These are phyloP conservation scores for Penstemon eatonii DNA, from an alignment of 257 asterid species.

Conservation along the genomic window DNA sequence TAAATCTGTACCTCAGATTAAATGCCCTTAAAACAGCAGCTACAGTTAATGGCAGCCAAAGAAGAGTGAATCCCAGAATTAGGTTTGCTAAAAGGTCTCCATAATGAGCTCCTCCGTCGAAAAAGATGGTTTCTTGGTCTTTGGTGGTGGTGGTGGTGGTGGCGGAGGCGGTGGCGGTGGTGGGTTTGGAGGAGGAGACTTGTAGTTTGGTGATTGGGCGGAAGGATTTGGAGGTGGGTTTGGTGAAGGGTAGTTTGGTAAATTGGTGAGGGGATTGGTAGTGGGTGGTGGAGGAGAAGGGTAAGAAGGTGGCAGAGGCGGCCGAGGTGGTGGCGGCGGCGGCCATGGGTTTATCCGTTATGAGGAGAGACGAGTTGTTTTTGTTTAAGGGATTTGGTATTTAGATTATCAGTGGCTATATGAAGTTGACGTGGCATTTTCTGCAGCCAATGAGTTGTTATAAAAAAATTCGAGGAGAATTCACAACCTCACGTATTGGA, in stretches of 20 bases:
- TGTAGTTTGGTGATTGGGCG: slow-evolving; percentile 60
- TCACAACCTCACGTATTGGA: neutral
- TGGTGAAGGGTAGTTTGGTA: slow-evolving; percentile 31
- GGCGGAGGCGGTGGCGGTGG: slow-evolving; percentile 38
- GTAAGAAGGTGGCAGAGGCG: neutral
- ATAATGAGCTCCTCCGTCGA: slow-evolving; percentile 97
- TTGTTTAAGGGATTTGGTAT: slow-evolving; percentile 24
- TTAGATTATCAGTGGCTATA: slow-evolving; percentile 32
- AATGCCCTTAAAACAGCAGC: slow-evolving; percentile 88
- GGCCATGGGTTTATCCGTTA: slow-evolving; percentile 33
- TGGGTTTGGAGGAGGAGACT: slow-evolving; percentile 77
- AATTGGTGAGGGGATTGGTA: slow-evolving; percentile 14
- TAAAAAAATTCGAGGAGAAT: neutral
- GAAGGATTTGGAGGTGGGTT: slow-evolving; percentile 20
- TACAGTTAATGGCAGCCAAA: slow-evolving; percentile 84
- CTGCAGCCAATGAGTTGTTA: slow-evolving; percentile 22
- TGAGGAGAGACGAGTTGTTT: slow-evolving; percentile 6
- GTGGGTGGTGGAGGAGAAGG: slow-evolving; percentile 22
- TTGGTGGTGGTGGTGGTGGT: slow-evolving; percentile 9
- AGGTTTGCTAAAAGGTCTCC: slow-evolving; percentile 94
- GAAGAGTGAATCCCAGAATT: slow-evolving; percentile 82
- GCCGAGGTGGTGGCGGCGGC: slow-evolving; percentile 33
- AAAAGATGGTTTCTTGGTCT: slow-evolving; percentile 66
- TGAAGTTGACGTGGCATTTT: slow-evolving; percentile 40
- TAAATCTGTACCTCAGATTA: slow-evolving; percentile 78